These are phyloP conservation scores for Globisporangium paddicum DNA, from an alignment of 352 stramenopile species.

Conservation along the genomic window DNA sequence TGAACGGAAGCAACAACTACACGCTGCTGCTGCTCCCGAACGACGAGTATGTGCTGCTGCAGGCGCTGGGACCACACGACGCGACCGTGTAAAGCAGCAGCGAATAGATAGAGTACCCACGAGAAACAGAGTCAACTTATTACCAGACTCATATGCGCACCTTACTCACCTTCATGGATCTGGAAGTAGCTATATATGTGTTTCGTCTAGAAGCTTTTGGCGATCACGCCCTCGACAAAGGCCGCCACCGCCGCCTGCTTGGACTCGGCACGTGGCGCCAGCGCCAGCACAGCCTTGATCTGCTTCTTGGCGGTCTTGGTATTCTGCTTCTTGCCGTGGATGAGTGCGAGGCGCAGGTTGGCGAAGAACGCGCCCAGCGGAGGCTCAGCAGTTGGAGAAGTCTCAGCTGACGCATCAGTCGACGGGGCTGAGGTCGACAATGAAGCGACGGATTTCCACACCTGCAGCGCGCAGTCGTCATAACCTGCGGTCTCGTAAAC, in stretches of 20 bases:
- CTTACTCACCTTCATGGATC: neutral
- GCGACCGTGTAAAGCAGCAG: slow-evolving; percentile 29
- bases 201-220: slow-evolving; percentile 26
- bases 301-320: slow-evolving; percentile 63
- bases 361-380: slow-evolving; percentile 29
- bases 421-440: neutral
- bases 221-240: slow-evolving; percentile 59
- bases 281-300: slow-evolving; percentile 37
- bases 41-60: slow-evolving; percentile 68
- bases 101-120: neutral
- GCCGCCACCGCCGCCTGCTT: slow-evolving; percentile 37
- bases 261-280: slow-evolving; percentile 20
- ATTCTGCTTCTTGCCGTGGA: slow-evolving; percentile 61
- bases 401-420: neutral
- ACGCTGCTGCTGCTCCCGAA: slow-evolving; percentile 64
- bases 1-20: slow-evolving; percentile 77
- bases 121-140: slow-evolving; percentile 4
- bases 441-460: slow-evolving; percentile 51
- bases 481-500: slow-evolving; percentile 44
- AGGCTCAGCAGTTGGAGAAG: slow-evolving; percentile 12
- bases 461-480: slow-evolving; percentile 47
- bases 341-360: slow-evolving; percentile 58
- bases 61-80: slow-evolving; percentile 67
- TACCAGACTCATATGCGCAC: neutral
- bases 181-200: neutral